These are phyloP conservation scores for Trichoderma asperellum DNA, from an alignment of 2,329 filamentous ascomycete species.

Conservation along the genomic window DNA sequence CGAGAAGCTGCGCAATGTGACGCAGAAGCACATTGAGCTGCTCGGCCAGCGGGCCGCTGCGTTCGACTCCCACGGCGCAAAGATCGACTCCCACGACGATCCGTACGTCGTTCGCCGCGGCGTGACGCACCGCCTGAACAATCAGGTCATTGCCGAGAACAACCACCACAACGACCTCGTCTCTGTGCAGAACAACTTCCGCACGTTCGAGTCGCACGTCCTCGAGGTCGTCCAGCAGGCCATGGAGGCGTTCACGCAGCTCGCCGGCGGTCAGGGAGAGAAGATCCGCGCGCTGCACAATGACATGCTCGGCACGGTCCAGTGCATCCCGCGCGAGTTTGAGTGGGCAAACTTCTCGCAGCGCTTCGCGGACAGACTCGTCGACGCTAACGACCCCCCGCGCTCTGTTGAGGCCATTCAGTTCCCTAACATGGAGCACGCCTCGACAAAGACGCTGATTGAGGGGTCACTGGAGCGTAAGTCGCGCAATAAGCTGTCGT, in stretches of 20 bases:
- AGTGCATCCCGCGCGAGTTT: constrained; percentile 80
- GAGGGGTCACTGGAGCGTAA: constrained; percentile 90
- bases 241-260: constrained; percentile 80
- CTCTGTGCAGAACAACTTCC: constrained; percentile 87
- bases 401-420: constrained; percentile 73
- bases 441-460: constrained; percentile 77
- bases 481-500: constrained; percentile 78
- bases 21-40: constrained; percentile 95
- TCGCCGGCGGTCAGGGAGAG: constrained; percentile 79
- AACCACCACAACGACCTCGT: constrained; percentile 92
- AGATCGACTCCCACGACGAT: constrained; percentile 73
- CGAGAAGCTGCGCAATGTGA: constrained; percentile 81
- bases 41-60: constrained; percentile 82
- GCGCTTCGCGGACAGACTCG: constrained; percentile 71
- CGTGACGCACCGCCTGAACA: constrained; percentile 81
- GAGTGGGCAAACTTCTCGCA: constrained; percentile 87
- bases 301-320: constrained; percentile 77
- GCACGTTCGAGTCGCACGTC: constrained; percentile 84
- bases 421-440: constrained; percentile 90
- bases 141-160: constrained; percentile 93
- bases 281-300: constrained; percentile 78
- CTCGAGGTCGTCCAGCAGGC: constrained; percentile 80
- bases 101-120: constrained; percentile 86
- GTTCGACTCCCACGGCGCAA: constrained; percentile 76
- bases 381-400: constrained; percentile 75